These are phyloP conservation scores for Didymella glomerata DNA, from an alignment of 2,329 filamentous ascomycete genomes.

Conservation along the genomic window DNA sequence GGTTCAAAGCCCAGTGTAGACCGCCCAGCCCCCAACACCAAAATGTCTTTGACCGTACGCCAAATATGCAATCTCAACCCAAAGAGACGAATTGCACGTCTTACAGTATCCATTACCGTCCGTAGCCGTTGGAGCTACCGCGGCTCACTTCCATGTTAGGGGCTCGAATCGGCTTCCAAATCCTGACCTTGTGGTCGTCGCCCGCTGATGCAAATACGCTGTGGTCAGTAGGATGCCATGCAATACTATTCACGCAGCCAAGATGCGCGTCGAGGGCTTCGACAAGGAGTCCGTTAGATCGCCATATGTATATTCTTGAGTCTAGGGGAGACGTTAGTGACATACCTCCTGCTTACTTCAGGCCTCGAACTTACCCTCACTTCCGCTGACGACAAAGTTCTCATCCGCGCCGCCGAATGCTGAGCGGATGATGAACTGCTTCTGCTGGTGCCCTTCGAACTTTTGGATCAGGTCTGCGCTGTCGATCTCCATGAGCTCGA, in stretches of 20 bases:
- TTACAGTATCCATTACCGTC: constrained; percentile 20
- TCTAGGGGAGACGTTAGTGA: constrained; percentile 54
- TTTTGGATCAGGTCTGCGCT: constrained; percentile 75
- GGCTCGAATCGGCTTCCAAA: constrained; percentile 63
- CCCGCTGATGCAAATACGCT: constrained; percentile 90
- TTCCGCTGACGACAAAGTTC: constrained; percentile 90
- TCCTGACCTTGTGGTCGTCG: constrained; percentile 83
- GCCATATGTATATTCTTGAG: constrained; percentile 84
- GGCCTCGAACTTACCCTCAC: constrained; percentile 71
- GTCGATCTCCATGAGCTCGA: constrained; percentile 80
- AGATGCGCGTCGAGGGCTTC: constrained; percentile 79
- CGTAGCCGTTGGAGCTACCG: constrained; percentile 33
- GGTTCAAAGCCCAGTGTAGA: background rate
- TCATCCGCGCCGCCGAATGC: constrained; percentile 89
- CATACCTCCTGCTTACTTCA: background rate
- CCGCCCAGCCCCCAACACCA: constrained; percentile 5
- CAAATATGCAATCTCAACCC: constrained; percentile 14
- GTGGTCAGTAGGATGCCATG: constrained; percentile 86
- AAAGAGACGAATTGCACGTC: background rate
- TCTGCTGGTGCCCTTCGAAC: constrained; percentile 79
- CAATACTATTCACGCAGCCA: constrained; percentile 83
- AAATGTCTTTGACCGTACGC: constrained; percentile 5
- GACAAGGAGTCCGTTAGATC: constrained; percentile 80
- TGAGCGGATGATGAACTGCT: constrained; percentile 80
- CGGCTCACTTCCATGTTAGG: constrained; percentile 20